A percentile compares a stretch with the other conserved stretches of the same genome.
phyloP scores from a whole-genome alignment of 2,329 filamentous ascomycete genomes.

The Venturia asperata region DNA sequence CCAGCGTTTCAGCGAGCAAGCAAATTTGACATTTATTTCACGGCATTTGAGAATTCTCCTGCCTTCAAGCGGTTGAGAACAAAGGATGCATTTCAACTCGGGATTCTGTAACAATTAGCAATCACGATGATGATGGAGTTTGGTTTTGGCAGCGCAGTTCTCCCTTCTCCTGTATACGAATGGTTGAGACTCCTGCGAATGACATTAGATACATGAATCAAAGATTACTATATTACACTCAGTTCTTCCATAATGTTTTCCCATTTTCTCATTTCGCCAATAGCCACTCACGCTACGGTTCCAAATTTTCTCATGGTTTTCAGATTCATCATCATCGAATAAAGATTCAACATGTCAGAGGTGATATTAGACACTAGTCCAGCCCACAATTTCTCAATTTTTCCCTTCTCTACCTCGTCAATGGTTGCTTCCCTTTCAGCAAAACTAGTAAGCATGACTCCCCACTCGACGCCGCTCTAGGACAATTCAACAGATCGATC shows the following conservation, averaged over 20 bases:
- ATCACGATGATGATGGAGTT: background rate
- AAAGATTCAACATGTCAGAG: background rate
- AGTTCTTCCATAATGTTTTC: background rate
- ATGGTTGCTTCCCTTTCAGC: background rate
- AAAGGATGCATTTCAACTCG: background rate
- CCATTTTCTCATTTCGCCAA: background rate
- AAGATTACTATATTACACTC: background rate
- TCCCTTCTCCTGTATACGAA: background rate
- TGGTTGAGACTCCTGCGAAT: constrained; percentile 16
- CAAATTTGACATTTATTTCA: constrained; percentile 1
- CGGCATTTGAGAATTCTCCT: background rate
- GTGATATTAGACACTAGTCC: background rate
- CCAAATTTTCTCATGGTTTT: too few relatives aligned
- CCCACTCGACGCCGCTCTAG: background rate
- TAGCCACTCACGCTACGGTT: background rate
- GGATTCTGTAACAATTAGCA: background rate
- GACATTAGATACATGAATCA: background rate
- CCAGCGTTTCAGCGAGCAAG: constrained; percentile 18
- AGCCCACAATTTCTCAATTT: background rate
- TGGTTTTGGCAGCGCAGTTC: constrained; percentile 11
- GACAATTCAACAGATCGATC: background rate
- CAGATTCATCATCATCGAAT: background rate
- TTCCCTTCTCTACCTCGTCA: background rate
- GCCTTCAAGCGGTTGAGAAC: background rate
- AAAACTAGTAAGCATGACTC: background rate